A percentile compares a stretch with the other conserved stretches of the same genome.
Evolutionary conservation across 106 monocot genomes (phyloP).

Genomic region (Agapanthus africanus): DNA sequence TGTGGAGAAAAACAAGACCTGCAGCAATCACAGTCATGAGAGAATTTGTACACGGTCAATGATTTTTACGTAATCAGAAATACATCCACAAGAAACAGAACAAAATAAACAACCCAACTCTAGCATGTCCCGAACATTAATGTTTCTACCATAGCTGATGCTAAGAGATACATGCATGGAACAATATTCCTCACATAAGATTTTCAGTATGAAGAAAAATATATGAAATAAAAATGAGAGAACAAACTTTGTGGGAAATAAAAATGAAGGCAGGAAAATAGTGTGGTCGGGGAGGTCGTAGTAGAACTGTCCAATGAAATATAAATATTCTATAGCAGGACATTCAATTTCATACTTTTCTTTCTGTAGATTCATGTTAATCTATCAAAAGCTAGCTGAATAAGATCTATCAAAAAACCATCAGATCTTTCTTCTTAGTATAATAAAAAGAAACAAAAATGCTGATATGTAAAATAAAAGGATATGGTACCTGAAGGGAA

Average conservation of each 20-base stretch:
- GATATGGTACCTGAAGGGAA: neutral
- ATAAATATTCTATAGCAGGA: neutral
- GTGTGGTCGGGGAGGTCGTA: neutral
- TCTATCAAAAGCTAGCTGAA: neutral
- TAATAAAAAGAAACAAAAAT: neutral
- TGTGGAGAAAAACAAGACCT: conserved; percentile 97
- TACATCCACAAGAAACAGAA: neutral
- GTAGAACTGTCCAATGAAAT: neutral
- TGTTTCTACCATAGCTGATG: neutral
- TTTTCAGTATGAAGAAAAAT: too few relatives aligned
- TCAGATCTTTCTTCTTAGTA: neutral
- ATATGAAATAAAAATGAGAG: too few relatives aligned
- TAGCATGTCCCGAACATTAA: neutral
- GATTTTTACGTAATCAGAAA: neutral
- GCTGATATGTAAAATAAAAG: neutral
- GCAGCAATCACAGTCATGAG: conserved; percentile 18
- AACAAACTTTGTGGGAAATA: too few relatives aligned
- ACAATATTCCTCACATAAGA: neutral
- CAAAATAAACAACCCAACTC: neutral
- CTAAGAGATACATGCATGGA: neutral
- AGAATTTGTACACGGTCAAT: too few relatives aligned
- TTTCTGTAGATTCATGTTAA: neutral
- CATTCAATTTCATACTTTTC: neutral
- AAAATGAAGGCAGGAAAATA: neutral
- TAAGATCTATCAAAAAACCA: neutral